Base-by-base conservation (phyloP, 805 yeast species). In the Millerozyma acaciae region DNA sequence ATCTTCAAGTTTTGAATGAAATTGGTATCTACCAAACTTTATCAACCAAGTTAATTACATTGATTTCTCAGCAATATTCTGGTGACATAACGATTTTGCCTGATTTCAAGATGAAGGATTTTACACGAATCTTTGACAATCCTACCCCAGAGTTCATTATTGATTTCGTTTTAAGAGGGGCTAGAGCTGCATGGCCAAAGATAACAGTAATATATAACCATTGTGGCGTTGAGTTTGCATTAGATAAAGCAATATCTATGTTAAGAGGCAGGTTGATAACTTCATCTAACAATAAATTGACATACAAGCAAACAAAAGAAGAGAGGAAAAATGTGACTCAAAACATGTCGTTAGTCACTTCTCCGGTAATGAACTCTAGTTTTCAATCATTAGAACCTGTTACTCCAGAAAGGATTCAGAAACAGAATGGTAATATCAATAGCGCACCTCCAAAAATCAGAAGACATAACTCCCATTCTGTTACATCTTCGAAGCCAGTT, bases 11-110 rank as follows among this genome's bases (percentile, higher is more conserved):
- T 38, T 57, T 77, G 27, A 73, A 78, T 29, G 96, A 88, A 55
- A 52, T 86, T 33, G 96, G 95, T 10, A 60, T 93, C 10, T 76
- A 82, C 26, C 76, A 80, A 38, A 85, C 84, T 42, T 51, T 83
- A 9, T 74, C 85, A 28, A 78, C 88, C 8, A 87, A 86, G 43
- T 43, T 84, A 28, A 75, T 81, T 26, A 80, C 95, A 1, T 74
- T 93, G 3, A 55, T 93, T 13, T 75, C 89, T 0, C 98, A 93
- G 51, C 79, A 80, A 41, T 93, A 93, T 54, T 80, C 89, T 8
- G 99, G 98, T 1, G 95, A 93, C 55, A 82, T 93, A 24, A 93
- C 97, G 1, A 88, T 93, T 28, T 57, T 94, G 28, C 98, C 97
- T 0, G 84, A 83, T 31, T 65, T 84, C 37, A 63, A 70, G 23